phyloP scores from a whole-genome alignment of 2,329 filamentous ascomycete species.

The Talaromyces sp. region DNA sequence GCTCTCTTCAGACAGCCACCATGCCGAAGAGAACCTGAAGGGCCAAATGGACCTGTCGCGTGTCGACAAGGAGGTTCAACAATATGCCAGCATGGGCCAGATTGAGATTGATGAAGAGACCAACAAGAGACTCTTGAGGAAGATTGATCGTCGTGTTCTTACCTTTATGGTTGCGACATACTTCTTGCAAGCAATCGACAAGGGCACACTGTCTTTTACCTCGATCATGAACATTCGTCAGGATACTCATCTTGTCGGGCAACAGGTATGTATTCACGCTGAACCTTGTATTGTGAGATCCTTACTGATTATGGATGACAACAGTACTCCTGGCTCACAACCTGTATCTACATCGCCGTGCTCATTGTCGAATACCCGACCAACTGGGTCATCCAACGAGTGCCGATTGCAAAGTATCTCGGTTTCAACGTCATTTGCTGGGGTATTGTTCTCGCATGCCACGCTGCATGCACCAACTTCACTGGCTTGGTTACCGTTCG shows the following conservation, averaged over 20 bases:
- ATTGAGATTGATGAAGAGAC: constrained; percentile 54
- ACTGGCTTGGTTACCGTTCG: constrained; percentile 59
- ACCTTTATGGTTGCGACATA: constrained; percentile 71
- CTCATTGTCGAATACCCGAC: constrained; percentile 71
- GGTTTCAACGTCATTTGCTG: constrained; percentile 64
- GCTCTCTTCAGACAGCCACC: constrained; percentile 39
- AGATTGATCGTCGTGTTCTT: constrained; percentile 68
- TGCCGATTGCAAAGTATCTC: constrained; percentile 68
- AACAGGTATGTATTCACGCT: constrained; percentile 7
- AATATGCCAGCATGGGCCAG: constrained; percentile 60
- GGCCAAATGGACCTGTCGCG: constrained; percentile 30
- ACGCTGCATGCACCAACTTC: constrained; percentile 63
- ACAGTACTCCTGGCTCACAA: constrained; percentile 69
- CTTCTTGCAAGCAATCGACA: constrained; percentile 60
- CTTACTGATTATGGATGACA: neutral
- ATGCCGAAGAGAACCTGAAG: constrained; percentile 52
- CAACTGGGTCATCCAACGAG: constrained; percentile 62
- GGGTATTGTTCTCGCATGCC: constrained; percentile 60
- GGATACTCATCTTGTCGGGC: constrained; percentile 48
- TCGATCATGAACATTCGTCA: constrained; percentile 44
- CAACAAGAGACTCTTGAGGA: constrained; percentile 59
- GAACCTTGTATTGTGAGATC: neutral
- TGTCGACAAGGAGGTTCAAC: constrained; percentile 68
- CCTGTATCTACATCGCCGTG: constrained; percentile 71
- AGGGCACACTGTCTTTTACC: constrained; percentile 43